Conservation (phyloP, 805 yeast species). For the Saccharomycopsis microspora region DNA sequence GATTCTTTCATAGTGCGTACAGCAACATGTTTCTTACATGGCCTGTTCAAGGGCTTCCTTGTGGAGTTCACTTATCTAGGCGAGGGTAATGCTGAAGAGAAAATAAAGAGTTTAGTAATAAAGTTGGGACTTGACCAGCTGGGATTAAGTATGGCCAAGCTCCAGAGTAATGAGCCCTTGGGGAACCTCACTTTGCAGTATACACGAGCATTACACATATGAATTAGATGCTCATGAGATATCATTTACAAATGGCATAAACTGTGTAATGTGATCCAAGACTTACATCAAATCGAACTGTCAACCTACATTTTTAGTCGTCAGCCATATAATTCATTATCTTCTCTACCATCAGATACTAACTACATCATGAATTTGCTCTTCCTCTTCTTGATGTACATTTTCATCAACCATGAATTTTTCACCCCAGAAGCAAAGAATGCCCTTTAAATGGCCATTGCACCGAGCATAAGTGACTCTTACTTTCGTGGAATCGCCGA, state of each 20-base stretch:
- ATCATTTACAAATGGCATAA: no score
- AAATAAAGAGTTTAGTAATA: constrained; percentile 22
- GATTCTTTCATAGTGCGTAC: constrained; percentile 37
- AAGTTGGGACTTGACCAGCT: constrained; percentile 32
- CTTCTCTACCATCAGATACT: no score
- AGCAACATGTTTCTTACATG: constrained; percentile 64
- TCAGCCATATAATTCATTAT: no score
- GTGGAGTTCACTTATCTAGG: constrained; percentile 33
- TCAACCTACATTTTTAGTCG: no score
- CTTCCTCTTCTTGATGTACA: no score
- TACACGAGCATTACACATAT: constrained; percentile 10
- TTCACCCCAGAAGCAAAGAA: constrained; percentile 52
- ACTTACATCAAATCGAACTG: no score
- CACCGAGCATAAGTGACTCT: constrained; percentile 33
- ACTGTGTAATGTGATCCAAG: no score
- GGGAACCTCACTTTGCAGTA: constrained; percentile 16
- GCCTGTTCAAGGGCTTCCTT: constrained; percentile 58
- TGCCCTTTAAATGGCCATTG: constrained; percentile 38
- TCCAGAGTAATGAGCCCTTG: constrained; percentile 19
- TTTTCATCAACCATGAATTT: constrained; percentile 22
- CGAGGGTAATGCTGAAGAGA: constrained; percentile 10
- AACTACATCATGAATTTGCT: no score
- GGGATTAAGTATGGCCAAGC: constrained; percentile 23
- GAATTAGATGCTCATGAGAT: neutral
- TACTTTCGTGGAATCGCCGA: constrained; percentile 33